phyloP scores from a whole-genome alignment of 441 rosid species.

The Arabidopsis hybrid region DNA sequence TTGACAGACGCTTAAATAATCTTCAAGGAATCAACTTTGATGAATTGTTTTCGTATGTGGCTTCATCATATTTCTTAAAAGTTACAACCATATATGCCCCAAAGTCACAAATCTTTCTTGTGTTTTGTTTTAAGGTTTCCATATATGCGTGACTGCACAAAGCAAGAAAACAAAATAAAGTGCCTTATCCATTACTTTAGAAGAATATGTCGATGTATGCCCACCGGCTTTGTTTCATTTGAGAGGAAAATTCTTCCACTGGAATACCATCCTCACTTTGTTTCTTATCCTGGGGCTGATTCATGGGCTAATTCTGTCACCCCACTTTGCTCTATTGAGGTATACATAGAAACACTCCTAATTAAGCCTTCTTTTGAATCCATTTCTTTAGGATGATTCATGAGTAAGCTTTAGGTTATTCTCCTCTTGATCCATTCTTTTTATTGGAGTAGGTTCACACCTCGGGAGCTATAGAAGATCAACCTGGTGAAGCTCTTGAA shows the following conservation, averaged over 20 bases:
- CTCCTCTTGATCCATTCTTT: slow-evolving; percentile 9
- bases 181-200: slow-evolving; percentile 77
- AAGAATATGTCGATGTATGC: slow-evolving; percentile 64
- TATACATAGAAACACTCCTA: slow-evolving; percentile 36
- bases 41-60: slow-evolving; percentile 73
- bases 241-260: slow-evolving; percentile 76
- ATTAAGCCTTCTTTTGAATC: slow-evolving; percentile 1
- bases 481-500: slow-evolving; percentile 65
- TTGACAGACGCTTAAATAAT: slow-evolving; percentile 55
- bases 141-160: slow-evolving; percentile 53
- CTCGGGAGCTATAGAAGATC: slow-evolving; percentile 85
- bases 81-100: slow-evolving; percentile 13
- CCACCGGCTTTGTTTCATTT: slow-evolving; percentile 77
- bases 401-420: slow-evolving; percentile 15
- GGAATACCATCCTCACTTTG: slow-evolving; percentile 41
- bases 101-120: slow-evolving; percentile 27
- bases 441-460: slow-evolving; percentile 56
- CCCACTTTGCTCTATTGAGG: slow-evolving; percentile 79
- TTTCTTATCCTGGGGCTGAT: slow-evolving; percentile 60
- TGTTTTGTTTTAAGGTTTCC: slow-evolving; percentile 56
- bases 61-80: slow-evolving; percentile 21
- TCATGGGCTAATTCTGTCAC: slow-evolving; percentile 67
- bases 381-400: neutral
- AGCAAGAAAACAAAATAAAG: slow-evolving; percentile 70
- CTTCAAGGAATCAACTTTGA: slow-evolving; percentile 86